phyloP scores from a whole-genome alignment of 1,139 yeast species.

The Kurtzmaniella quercitrusa region DNA sequence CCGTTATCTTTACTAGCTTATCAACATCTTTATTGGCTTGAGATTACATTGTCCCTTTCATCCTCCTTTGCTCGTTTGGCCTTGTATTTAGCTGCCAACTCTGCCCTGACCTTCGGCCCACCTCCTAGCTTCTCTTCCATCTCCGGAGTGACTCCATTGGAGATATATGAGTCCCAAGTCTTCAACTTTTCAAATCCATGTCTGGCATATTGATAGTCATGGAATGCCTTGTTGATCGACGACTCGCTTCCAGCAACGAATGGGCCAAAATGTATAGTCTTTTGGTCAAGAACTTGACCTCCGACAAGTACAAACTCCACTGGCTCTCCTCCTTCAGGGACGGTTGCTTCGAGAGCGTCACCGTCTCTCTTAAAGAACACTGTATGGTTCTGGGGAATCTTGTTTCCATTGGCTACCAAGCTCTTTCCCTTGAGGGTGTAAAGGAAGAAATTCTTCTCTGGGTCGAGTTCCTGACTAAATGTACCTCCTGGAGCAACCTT shows the following conservation, averaged over 20 bases:
- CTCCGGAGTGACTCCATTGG: conserved; percentile 51
- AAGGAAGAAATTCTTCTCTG: conserved; percentile 66
- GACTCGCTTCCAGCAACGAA: conserved; percentile 69
- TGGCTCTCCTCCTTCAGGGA: conserved; percentile 17
- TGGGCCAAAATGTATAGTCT: conserved; percentile 85
- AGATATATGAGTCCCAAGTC: conserved; percentile 67
- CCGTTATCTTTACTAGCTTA: no score
- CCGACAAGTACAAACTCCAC: conserved; percentile 68
- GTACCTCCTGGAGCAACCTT: conserved; percentile 65
- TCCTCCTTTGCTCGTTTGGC: neutral
- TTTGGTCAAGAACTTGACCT: conserved; percentile 74
- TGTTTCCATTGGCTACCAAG: conserved; percentile 42
- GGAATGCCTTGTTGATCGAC: conserved; percentile 62
- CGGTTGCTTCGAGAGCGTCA: conserved; percentile 47
- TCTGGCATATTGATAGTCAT: conserved; percentile 61
- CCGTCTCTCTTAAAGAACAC: conserved; percentile 70
- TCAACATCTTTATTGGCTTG: no score
- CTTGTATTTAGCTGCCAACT: conserved; percentile 3
- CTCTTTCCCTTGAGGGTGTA: conserved; percentile 62
- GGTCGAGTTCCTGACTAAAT: conserved; percentile 58
- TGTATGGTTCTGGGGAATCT: conserved; percentile 45
- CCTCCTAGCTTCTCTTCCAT: conserved; percentile 40
- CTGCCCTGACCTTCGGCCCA: conserved; percentile 28
- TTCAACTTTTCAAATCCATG: conserved; percentile 74
- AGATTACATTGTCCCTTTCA: neutral